phyloP scores from a whole-genome alignment of 768 basidiomycete species.

The Leucocoprinus sp. region DNA sequence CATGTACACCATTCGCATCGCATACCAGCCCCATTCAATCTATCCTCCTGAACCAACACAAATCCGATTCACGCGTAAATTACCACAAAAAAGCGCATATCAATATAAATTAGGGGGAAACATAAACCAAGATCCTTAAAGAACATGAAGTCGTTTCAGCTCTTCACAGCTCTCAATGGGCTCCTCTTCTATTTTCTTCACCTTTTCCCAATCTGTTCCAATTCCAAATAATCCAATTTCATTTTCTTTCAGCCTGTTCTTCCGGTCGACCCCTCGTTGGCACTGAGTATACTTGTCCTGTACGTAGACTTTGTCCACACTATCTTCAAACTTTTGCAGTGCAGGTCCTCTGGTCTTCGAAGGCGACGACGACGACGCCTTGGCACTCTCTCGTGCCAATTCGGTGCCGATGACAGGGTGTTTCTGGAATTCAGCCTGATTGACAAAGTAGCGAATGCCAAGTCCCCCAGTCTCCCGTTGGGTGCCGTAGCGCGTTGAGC shows the following conservation, averaged over 20 bases:
- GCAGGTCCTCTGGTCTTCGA: conserved; percentile 37
- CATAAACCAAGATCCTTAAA: conserved; percentile 22
- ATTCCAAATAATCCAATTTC: conserved; percentile 87
- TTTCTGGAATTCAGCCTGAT: conserved; percentile 62
- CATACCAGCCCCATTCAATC: not conserved
- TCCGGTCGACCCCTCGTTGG: conserved; percentile 56
- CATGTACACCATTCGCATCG: not conserved
- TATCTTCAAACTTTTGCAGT: conserved; percentile 60
- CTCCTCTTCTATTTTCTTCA: conserved; percentile 64
- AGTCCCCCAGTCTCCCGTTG: conserved; percentile 63
- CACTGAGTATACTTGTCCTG: conserved; percentile 66
- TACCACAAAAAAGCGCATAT: conserved; percentile 3
- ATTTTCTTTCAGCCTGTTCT: conserved; percentile 62
- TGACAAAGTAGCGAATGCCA: conserved; percentile 80
- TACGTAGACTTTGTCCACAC: conserved; percentile 69
- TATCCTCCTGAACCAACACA: not conserved
- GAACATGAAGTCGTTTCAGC: conserved; percentile 52
- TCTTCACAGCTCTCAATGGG: conserved; percentile 71
- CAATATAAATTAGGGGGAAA: conserved; percentile 10
- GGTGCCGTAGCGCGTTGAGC: conserved; percentile 53
- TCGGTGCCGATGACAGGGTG: conserved; percentile 73
- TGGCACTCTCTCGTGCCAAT: conserved; percentile 42
- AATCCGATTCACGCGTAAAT: conserved; percentile 1
- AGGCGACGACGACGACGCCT: conserved; percentile 25
- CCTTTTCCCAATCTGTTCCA: conserved; percentile 89